Base-by-base conservation (phyloP, 345 rosid species). In the Gynandropsis gynandra region DNA sequence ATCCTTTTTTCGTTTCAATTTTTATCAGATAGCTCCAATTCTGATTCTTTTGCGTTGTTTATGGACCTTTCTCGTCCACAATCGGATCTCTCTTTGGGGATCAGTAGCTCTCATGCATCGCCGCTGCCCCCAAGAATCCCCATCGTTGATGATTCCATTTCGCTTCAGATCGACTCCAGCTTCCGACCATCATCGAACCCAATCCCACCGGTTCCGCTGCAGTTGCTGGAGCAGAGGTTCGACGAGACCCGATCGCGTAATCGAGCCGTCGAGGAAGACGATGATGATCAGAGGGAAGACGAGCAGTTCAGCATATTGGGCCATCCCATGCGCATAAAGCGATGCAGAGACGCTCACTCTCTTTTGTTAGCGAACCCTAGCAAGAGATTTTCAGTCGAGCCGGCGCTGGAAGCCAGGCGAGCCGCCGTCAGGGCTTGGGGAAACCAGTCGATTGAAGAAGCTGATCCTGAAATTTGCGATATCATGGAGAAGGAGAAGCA, bases 221-320 rank as follows among this genome's bases (percentile, higher is more conserved):
- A 75, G 38, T 61, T 77, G 7, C 70, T 72, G 0, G 76, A 76
- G 52, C 74, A 64, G 47, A 50, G 69, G 21, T 57, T 64, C 48
- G 55, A 58, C 10, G 50, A 19, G 11, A 12, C 54, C 50, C 48
- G 64, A 44, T 57, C 58, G 16, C 47, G 59, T 52, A 37, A n/a
- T 24, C 59, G 69, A 0, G 50, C 21, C 24, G 15, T 45, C n/a
- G 14, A 69, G 1, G 64, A 46, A 1, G 76, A 44, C 5, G 75
- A 59, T n/a, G 69, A 58, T 14, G 79, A 61, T 19, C 75, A 70
- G 29, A 62, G 56, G 7, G 83, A 72, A 47, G 67, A 59, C 5
- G 65, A 80, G 21, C 81, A 80, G 53, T 81, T 81, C 41, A 72
- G 75, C 8, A 72, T 87, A 14, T 60, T 87, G 47, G 94, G 96